Base-by-base conservation (phyloP, 306 rosid species). In the Cucumis hystrix region DNA sequence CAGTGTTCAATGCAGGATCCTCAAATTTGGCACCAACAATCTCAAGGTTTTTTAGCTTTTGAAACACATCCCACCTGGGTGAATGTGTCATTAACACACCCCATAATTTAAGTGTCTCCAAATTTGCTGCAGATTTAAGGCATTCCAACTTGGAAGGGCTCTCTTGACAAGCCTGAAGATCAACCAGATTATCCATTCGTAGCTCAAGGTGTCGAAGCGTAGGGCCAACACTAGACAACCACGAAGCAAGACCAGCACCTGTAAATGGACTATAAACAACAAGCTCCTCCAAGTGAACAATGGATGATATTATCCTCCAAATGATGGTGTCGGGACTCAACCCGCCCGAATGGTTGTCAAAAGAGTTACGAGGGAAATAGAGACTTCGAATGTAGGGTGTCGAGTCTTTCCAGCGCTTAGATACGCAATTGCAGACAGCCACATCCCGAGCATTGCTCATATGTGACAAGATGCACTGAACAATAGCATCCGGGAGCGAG, bases 21-120 rank as follows among this genome's bases (percentile, higher is more conserved):
- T 91, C 93, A 84, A 89, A 51, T 80, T 83, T 96, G 8, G 92
- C 96, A 69, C 99, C 97, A 52, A 88, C 86, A 80, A 96, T 89
- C 79, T 96, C 99, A 65, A 96, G 97, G 86, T 83, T 91, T 71
- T 23, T 80, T n/a, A 96, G 91, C 39, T 84, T 91, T 17, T 78
- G 81, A 77, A 96, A 91, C 72, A 64, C 89, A 60, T 85, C 90
- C 99, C 98, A 96, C 70, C 84, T 87, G 14, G 98, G 98, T 57
- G 92, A 69, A 33, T 81, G 83, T 58, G 78, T 71, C 89, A 96
- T 82, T 80, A 91, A 89, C 17, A 96, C 99, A 69, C 97, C 97
- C 99, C 99, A 96, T 35, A 96, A 86, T 82, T 89, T 91, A 17
- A 96, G 83, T 62, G 93, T 88, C 78, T 92, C 87, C 85, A 96